phyloP scores from a whole-genome alignment of 2,329 filamentous ascomycete genomes.

The Cladophialophora immunda region DNA sequence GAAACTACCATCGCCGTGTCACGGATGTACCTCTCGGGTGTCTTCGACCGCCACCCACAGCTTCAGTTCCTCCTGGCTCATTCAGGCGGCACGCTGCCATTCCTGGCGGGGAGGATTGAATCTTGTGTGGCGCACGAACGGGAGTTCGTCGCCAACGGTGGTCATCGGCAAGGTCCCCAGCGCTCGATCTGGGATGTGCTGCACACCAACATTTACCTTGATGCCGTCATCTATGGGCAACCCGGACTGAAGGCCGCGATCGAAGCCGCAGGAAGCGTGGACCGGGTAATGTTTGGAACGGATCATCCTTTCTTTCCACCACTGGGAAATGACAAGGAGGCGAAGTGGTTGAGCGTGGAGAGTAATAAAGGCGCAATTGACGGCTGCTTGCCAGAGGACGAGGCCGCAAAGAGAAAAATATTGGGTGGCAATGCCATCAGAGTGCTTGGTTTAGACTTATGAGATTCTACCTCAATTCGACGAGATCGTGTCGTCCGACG shows the following conservation, averaged over 20 bases:
- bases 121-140: constrained; percentile 86
- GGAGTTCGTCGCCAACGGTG: constrained; percentile 72
- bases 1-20: constrained; percentile 92
- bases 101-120: constrained; percentile 86
- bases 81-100: constrained; percentile 86
- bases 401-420: constrained; percentile 46
- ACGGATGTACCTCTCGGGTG: constrained; percentile 84
- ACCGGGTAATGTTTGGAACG: constrained; percentile 53
- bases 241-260: constrained; percentile 76
- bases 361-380: constrained; percentile 57
- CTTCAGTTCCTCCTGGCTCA: constrained; percentile 84
- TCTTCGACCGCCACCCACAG: constrained; percentile 77
- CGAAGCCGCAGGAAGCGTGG: constrained; percentile 65
- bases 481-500: neutral
- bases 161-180: constrained; percentile 66
- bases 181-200: constrained; percentile 70
- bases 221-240: constrained; percentile 68
- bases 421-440: constrained; percentile 56
- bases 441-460: constrained; percentile 49
- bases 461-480: neutral
- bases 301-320: constrained; percentile 58
- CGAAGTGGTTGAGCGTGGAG: constrained; percentile 57
- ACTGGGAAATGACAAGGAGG: constrained; percentile 43
- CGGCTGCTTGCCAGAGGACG: constrained; percentile 46
- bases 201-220: constrained; percentile 82